Conservation (phyloP, 1,284 basidiomycete genomes). For the Ceratobasidium sp. region DNA sequence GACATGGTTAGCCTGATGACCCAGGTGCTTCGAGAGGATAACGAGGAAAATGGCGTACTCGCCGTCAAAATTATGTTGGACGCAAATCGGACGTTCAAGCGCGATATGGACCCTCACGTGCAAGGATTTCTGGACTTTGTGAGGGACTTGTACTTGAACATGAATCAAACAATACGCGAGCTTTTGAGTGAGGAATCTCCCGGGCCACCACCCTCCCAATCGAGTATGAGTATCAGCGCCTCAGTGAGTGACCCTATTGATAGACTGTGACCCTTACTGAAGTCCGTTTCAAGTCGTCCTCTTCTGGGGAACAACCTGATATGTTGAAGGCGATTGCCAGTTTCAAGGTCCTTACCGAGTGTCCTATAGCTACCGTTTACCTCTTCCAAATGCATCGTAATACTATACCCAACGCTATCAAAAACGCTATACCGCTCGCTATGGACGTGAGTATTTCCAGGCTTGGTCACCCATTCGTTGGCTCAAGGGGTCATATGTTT, state of each 20-base stretch:
- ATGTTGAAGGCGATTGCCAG: conserved; percentile 78
- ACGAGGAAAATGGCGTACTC: conserved; percentile 93
- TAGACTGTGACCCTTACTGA: conserved; percentile 23
- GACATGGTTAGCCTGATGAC: conserved; percentile 79
- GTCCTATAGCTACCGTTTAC: conserved; percentile 91
- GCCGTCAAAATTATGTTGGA: conserved; percentile 95
- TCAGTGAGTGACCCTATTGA: conserved; percentile 35
- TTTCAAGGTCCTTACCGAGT: conserved; percentile 95
- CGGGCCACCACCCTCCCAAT: conserved; percentile 40
- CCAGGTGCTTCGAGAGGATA: conserved; percentile 85
- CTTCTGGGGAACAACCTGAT: conserved; percentile 33
- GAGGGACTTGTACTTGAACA: conserved; percentile 78
- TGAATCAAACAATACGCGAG: conserved; percentile 76
- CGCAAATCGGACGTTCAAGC: conserved; percentile 69
- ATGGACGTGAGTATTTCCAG: conserved; percentile 60
- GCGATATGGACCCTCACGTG: conserved; percentile 79
- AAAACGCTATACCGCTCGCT: conserved; percentile 75
- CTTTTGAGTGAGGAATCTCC: conserved; percentile 60
- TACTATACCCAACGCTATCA: conserved; percentile 71
- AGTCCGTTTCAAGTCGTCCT: conserved; percentile 25
- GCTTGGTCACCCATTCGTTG: background rate
- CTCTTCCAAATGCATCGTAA: conserved; percentile 84
- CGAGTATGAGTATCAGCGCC: conserved; percentile 29
- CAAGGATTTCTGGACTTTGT: conserved; percentile 80
- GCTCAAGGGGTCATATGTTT: background rate